Evolutionary conservation across 805 yeast genomes (phyloP).

Genomic region (Zygosaccharomyces gambellarensis): DNA sequence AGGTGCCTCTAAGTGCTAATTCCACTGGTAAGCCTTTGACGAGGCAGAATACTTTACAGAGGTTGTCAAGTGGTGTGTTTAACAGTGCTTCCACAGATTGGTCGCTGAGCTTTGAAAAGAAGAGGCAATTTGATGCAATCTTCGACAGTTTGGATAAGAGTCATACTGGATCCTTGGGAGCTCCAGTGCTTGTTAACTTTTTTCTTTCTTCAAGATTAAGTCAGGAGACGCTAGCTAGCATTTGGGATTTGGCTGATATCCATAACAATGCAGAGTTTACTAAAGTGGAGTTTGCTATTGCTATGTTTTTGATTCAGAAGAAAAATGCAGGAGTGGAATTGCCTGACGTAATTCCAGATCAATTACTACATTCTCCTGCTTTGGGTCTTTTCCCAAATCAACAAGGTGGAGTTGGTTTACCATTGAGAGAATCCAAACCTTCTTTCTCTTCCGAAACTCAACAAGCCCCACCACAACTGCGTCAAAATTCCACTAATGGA

Average conservation of each 20-base stretch:
- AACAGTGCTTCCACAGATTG: slow-evolving; percentile 49
- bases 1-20: slow-evolving; percentile 25
- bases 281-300: slow-evolving; percentile 81
- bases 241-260: slow-evolving; percentile 94
- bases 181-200: slow-evolving; percentile 82
- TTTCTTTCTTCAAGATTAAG: slow-evolving; percentile 81
- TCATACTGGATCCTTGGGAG: slow-evolving; percentile 57
- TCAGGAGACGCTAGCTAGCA: slow-evolving; percentile 77
- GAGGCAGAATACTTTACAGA: slow-evolving; percentile 35
- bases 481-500: slow-evolving; percentile 36
- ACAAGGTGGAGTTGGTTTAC: slow-evolving; percentile 26
- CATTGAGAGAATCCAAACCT: slow-evolving; percentile 39
- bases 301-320: slow-evolving; percentile 88
- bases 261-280: slow-evolving; percentile 80
- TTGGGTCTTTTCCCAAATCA: slow-evolving; percentile 25
- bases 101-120: slow-evolving; percentile 63
- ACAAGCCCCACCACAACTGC: slow-evolving; percentile 12
- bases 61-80: slow-evolving; percentile 33
- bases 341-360: slow-evolving; percentile 73
- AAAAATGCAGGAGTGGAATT: slow-evolving; percentile 70
- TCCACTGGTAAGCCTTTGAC: slow-evolving; percentile 29
- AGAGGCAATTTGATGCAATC: slow-evolving; percentile 70
- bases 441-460: slow-evolving; percentile 13
- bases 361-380: slow-evolving; percentile 43
- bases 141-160: slow-evolving; percentile 73